phyloP scores from a whole-genome alignment of 805 yeast genomes.

The Lipomyces oligophaga region DNA sequence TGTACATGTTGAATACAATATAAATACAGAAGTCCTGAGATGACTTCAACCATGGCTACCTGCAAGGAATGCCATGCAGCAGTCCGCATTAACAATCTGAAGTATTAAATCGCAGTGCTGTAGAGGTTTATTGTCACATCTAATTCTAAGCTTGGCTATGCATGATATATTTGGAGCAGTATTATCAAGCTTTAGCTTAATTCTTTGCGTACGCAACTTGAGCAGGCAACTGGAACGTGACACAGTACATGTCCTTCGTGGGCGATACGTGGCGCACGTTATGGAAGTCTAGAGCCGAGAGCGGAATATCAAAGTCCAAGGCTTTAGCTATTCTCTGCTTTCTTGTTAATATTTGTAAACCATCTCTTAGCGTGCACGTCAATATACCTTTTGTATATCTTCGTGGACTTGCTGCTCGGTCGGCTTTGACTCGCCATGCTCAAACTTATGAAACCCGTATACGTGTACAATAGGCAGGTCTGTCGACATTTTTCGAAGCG shows the following conservation, averaged over 20 bases:
- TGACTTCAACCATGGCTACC: no score
- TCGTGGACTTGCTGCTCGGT: constrained; percentile 58
- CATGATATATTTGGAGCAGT: no score
- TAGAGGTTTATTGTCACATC: no score
- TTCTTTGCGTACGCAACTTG: constrained; percentile 38
- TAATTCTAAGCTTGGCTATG: no score
- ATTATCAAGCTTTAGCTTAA: no score
- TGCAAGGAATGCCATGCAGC: no score
- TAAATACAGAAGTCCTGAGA: no score
- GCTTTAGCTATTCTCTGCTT: constrained; percentile 37
- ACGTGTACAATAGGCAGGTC: constrained; percentile 74
- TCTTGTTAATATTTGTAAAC: background rate
- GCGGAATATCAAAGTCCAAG: constrained; percentile 45
- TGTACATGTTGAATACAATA: no score
- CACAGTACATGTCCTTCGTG: constrained; percentile 93
- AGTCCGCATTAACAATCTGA: no score
- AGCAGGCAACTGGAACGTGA: constrained; percentile 59
- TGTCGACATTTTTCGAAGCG: no score
- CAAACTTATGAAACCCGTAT: constrained; percentile 86
- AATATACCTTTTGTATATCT: constrained; percentile 58
- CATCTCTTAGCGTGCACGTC: no score
- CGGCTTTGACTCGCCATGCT: constrained; percentile 67
- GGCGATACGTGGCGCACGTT: constrained; percentile 93
- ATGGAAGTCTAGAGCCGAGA: constrained; percentile 59
- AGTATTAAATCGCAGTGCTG: no score